These are phyloP conservation scores for Amniculicola lignicola DNA, from an alignment of 495 filamentous ascomycete species.

Conservation along the genomic window DNA sequence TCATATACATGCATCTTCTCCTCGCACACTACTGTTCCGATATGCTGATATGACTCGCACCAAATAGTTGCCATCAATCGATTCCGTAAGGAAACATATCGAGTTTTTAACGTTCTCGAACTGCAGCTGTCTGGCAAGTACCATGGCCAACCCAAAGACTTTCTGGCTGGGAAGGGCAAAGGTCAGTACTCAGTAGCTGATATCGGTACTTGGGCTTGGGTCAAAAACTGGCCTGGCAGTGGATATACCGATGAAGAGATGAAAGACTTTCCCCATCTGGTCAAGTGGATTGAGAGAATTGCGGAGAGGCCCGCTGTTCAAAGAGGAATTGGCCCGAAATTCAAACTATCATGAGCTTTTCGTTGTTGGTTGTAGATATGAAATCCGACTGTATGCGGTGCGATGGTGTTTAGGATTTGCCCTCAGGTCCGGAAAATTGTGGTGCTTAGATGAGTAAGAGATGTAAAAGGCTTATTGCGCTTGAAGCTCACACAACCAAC, in stretches of 20 bases:
- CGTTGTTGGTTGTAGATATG: too few species aligned
- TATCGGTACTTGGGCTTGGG: constrained; percentile 57
- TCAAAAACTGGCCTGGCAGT: constrained; percentile 46
- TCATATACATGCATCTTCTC: neutral
- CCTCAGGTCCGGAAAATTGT: too few species aligned
- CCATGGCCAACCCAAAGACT: constrained; percentile 48
- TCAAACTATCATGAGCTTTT: constrained; percentile 21
- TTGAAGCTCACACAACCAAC: too few species aligned
- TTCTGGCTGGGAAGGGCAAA: constrained; percentile 53
- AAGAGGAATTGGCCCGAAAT: constrained; percentile 49
- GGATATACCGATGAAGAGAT: constrained; percentile 51
- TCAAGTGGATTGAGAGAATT: constrained; percentile 56
- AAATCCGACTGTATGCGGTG: too few species aligned
- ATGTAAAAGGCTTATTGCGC: too few species aligned
- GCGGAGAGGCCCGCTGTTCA: constrained; percentile 50
- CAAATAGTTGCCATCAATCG: constrained; percentile 50
- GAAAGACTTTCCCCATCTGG: constrained; percentile 50
- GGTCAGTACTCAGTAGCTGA: constrained; percentile 56
- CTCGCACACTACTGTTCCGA: neutral
- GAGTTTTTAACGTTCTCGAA: constrained; percentile 55
- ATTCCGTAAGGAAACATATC: constrained; percentile 52
- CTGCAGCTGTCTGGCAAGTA: constrained; percentile 50
- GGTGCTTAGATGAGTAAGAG: too few species aligned
- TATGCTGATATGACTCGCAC: neutral
- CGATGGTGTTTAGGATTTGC: too few species aligned